Evolutionary conservation across 495 filamentous ascomycete genomes (phyloP), one percentile per base, ranked within the genome.

Genomic region (Glonium stellatum): DNA sequence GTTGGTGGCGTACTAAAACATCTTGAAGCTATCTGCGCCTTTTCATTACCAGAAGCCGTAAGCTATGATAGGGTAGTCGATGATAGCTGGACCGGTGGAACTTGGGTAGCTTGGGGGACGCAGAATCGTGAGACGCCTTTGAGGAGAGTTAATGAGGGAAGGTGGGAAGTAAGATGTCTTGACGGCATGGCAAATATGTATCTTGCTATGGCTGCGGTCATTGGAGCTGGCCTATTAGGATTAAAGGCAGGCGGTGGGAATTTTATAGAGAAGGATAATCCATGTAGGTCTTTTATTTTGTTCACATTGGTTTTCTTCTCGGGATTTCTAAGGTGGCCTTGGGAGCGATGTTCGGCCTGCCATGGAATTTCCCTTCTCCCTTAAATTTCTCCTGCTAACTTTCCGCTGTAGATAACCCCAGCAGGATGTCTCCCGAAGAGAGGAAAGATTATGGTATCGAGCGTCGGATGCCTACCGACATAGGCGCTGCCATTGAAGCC

Each of bases 181-280:
- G 88, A 91, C 70, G 88, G 88, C 0, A 62, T 87, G 18, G 82
- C 88, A 4, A 92, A 91, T 64, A 79, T 84, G 51, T 91, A 90
- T 66, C 70, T 91, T 0, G 84, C 80, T 1, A 61, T 87, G 1
- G 82, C 84, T 12, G 86, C 86, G 0, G 69, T 95, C 8, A 65
- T 95, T 1, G 78, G 78, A 0, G 83, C 82, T 0, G 90, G 91
- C 0, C 73, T 80, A 9, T 54, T 80, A n/a, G 90, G 89, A 0
- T 56, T 90, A 5, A 65, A 70, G 2, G 72, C 71, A 8, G 66
- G 72, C 10, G 70, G 22, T 8, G 62, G 73, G 31, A 65, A 90
- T 41, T 75, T 67, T 0, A 62, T 71, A 41, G 71, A 73, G 76
- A 71, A 78, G 31, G 83, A 91, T 61, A 88, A 85, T 69, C 68